Percentiles rank a stretch among this genome's conserved stretches.
Conservation (phyloP, 177 flowering plant genomes). For the Vitis hybrid region DNA sequence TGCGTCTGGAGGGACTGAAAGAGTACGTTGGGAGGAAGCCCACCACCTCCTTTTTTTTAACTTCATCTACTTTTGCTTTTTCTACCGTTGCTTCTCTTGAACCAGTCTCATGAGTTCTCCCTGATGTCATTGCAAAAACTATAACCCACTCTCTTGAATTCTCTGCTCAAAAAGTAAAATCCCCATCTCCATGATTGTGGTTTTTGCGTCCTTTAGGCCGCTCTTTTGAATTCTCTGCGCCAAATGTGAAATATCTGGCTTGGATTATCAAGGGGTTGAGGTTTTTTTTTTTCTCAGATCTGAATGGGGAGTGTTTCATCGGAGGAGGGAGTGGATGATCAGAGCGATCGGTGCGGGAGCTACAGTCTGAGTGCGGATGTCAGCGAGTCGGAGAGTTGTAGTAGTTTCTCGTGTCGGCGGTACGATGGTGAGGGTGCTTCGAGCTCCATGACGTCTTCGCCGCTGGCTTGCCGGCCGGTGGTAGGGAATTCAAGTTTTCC, state of each 20-base stretch:
- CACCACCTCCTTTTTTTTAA: neutral
- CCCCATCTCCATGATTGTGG: neutral
- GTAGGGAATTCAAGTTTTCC: constrained; percentile 21
- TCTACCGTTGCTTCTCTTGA: neutral
- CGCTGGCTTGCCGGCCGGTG: constrained; percentile 15
- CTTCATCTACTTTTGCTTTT: constrained; percentile 7
- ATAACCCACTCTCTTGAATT: no score
- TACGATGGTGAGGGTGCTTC: constrained; percentile 41
- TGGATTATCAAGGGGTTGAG: no score
- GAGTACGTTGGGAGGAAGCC: constrained; percentile 8
- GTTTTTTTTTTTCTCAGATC: neutral
- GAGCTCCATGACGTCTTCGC: constrained; percentile 43
- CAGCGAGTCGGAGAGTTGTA: constrained; percentile 70
- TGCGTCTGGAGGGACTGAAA: neutral
- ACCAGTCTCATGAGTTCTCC: neutral
- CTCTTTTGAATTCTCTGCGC: neutral
- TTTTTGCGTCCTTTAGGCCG: neutral
- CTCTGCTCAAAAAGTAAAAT: no score
- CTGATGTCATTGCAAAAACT: neutral
- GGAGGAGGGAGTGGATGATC: constrained; percentile 42
- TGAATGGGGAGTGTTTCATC: constrained; percentile 42
- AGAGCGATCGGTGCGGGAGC: constrained; percentile 51
- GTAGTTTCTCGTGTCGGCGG: constrained; percentile 47
- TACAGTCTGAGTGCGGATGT: constrained; percentile 70
- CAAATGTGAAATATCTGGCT: constrained; percentile 6